A percentile compares a stretch with the other conserved stretches of the same genome.
Conservation (phyloP, 495 filamentous ascomycete genomes). For the Usnea hakonensis region DNA sequence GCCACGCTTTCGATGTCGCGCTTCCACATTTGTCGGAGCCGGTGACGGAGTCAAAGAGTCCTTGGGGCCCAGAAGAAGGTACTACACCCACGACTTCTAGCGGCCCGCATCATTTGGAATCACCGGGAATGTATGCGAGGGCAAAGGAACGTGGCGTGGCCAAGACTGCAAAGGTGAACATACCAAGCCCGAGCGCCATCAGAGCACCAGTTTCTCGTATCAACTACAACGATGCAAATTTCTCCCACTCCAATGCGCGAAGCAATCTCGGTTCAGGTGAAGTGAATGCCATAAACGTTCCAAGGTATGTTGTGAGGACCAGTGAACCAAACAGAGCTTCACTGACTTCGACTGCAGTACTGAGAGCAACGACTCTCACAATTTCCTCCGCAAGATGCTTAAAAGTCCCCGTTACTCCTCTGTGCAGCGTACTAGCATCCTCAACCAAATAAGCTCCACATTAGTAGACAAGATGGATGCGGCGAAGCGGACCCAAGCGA, state of each 20-base stretch:
- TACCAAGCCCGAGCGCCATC: neutral
- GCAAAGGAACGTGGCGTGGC: neutral
- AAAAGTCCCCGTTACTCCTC: constrained; percentile 16
- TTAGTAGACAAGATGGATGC: neutral
- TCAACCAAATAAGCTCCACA: neutral
- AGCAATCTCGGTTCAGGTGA: constrained; percentile 1
- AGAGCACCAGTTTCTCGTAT: neutral
- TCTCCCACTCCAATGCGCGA: neutral
- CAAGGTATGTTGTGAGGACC: neutral
- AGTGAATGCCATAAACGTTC: constrained; percentile 8
- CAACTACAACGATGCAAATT: neutral
- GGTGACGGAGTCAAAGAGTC: constrained; percentile 4
- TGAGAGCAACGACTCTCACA: neutral
- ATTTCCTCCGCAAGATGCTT: constrained; percentile 23
- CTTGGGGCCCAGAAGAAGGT: constrained; percentile 10
- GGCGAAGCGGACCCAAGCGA: neutral
- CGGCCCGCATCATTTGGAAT: neutral
- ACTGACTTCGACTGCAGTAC: constrained; percentile 1
- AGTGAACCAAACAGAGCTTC: neutral
- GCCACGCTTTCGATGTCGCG: neutral
- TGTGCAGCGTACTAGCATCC: constrained; percentile 1
- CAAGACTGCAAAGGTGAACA: constrained; percentile 3
- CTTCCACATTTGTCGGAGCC: neutral
- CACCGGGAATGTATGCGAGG: neutral
- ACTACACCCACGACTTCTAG: neutral